phyloP scores from a whole-genome alignment of 2,329 filamentous ascomycete genomes.

The Pseudogymnoascus sp. region DNA sequence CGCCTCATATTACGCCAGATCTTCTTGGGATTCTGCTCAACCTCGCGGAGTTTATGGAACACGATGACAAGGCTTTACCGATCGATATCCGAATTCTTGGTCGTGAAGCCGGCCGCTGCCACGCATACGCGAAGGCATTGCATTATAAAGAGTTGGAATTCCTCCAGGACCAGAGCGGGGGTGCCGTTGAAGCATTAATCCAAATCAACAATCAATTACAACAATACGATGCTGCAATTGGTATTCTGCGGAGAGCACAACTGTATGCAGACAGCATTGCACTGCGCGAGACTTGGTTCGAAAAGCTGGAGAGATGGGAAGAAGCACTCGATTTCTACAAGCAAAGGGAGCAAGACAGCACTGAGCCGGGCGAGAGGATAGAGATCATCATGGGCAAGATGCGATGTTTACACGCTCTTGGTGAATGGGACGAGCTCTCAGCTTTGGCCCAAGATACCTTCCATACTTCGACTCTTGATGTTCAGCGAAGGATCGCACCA shows the following conservation, averaged over 20 bases:
- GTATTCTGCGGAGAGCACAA: conserved; percentile 92
- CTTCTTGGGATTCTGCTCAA: conserved; percentile 91
- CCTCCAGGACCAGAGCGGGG: conserved; percentile 91
- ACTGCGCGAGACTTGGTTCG: conserved; percentile 96
- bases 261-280: conserved; percentile 89
- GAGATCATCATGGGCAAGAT: conserved; percentile 99
- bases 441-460: conserved; percentile 86
- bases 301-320: conserved; percentile 97
- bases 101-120: conserved; percentile 89
- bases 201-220: conserved; percentile 99
- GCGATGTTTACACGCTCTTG: conserved; percentile 92
- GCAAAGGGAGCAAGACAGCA: conserved; percentile 67
- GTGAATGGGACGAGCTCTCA: conserved; percentile 93
- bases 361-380: conserved; percentile 76
- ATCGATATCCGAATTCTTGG: conserved; percentile 95
- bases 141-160: conserved; percentile 99
- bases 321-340: conserved; percentile 91
- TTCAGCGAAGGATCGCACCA: conserved; percentile 84
- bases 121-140: conserved; percentile 94
- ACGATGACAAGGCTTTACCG: conserved; percentile 94
- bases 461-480: conserved; percentile 79
- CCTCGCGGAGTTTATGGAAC: conserved; percentile 98
- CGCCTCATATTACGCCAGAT: conserved; percentile 91
- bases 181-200: conserved; percentile 92
- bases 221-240: conserved; percentile 96